Percentiles rank a stretch among this genome's conserved stretches.
Evolutionary conservation across 2,329 filamentous ascomycete genomes (phyloP).

Genomic region (Fusarium lyarnte): DNA sequence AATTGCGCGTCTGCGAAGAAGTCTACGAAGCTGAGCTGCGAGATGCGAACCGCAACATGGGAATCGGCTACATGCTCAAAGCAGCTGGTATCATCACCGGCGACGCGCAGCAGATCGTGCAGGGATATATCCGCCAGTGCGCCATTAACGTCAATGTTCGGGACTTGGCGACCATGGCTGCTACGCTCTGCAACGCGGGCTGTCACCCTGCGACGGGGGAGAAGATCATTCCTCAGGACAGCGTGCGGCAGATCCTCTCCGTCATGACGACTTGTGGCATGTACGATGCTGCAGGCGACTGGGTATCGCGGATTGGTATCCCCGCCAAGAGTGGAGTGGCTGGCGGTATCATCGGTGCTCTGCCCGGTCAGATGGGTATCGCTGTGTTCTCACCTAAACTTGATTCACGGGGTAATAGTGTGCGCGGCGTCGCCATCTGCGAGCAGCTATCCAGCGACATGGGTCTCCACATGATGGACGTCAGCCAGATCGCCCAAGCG

Average conservation of each 20-base stretch:
- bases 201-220: slow-evolving; percentile 48
- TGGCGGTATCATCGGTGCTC: slow-evolving; percentile 47
- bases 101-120: slow-evolving; percentile 49
- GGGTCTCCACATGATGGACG: slow-evolving; percentile 50
- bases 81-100: slow-evolving; percentile 51
- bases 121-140: slow-evolving; percentile 53
- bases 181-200: slow-evolving; percentile 51
- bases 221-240: slow-evolving; percentile 48
- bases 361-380: slow-evolving; percentile 47
- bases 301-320: slow-evolving; percentile 52
- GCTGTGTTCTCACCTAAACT: slow-evolving; percentile 47
- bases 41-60: slow-evolving; percentile 49
- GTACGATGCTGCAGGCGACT: slow-evolving; percentile 53
- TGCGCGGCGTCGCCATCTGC: slow-evolving; percentile 47
- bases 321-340: slow-evolving; percentile 51
- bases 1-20: slow-evolving; percentile 50
- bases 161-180: slow-evolving; percentile 53
- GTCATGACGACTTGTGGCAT: slow-evolving; percentile 56
- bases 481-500: slow-evolving; percentile 45
- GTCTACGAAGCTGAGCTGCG: slow-evolving; percentile 52
- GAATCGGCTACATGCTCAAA: slow-evolving; percentile 53
- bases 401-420: slow-evolving; percentile 48
- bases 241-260: slow-evolving; percentile 52
- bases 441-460: slow-evolving; percentile 46
- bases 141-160: slow-evolving; percentile 54